Percentiles rank a stretch among this genome's conserved stretches.
Conservation (phyloP, 2,329 filamentous ascomycete species). For the Fusarium drepaniforme region DNA sequence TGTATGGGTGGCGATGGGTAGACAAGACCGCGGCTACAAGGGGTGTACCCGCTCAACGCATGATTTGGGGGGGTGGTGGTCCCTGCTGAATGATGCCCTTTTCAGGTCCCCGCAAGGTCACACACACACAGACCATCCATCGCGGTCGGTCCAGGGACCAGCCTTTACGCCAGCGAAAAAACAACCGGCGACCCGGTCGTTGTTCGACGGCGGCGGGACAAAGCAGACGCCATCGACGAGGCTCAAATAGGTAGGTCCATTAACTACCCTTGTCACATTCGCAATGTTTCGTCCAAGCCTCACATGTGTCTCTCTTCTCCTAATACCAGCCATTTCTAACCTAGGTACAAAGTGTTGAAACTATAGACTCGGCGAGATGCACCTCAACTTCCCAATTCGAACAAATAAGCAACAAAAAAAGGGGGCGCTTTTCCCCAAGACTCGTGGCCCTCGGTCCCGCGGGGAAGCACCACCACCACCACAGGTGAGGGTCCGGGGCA, state of each 20-base stretch:
- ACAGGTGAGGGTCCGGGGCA: constrained; percentile 20
- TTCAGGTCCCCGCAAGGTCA: neutral
- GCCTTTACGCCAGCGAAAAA: neutral
- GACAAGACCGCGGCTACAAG: neutral
- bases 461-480: constrained; percentile 7
- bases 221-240: neutral
- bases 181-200: constrained; percentile 1
- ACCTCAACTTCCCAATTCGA: neutral
- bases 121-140: neutral
- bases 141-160: neutral
- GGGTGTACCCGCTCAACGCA: constrained; percentile 2
- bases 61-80: neutral
- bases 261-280: neutral
- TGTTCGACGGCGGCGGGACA: neutral
- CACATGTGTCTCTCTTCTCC: neutral
- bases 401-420: constrained; percentile 5
- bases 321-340: neutral
- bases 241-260: constrained; percentile 10
- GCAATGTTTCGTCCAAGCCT: neutral
- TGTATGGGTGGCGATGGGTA: neutral
- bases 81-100: neutral
- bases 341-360: neutral
- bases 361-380: neutral
- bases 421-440: neutral
- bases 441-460: neutral